Evolutionary conservation across 1,284 basidiomycete genomes (phyloP).

Genomic region (Sanghuangporus sanghuang): DNA sequence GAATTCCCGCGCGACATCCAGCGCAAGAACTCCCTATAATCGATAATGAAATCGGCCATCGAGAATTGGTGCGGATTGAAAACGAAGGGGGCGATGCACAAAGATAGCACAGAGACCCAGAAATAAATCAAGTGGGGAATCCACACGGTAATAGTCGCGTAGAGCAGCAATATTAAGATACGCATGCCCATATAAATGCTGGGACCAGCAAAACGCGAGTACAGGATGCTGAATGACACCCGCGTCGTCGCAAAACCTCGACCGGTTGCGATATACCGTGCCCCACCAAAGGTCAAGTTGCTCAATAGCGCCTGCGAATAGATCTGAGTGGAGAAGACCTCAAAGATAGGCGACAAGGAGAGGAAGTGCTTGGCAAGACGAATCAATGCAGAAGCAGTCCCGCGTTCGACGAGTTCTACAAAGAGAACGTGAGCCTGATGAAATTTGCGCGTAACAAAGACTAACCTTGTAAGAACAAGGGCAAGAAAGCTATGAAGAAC

Average conservation of each 20-base stretch:
- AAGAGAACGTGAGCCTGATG: not conserved
- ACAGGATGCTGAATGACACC: conserved; percentile 90
- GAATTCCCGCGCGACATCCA: conserved; percentile 99
- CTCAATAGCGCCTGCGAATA: conserved; percentile 94
- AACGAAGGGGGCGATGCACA: conserved; percentile 91
- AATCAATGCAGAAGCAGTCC: conserved; percentile 88
- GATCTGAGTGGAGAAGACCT: conserved; percentile 96
- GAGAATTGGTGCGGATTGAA: conserved; percentile 99
- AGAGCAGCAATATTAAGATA: conserved; percentile 83
- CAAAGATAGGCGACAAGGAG: conserved; percentile 91
- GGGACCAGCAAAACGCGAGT: conserved; percentile 96
- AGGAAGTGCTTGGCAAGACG: conserved; percentile 93
- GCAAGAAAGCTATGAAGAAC: conserved; percentile 94
- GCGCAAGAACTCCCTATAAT: conserved; percentile 93
- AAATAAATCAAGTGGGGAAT: conserved; percentile 95
- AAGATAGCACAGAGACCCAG: conserved; percentile 89
- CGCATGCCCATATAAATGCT: conserved; percentile 97
- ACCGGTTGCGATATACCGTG: conserved; percentile 94
- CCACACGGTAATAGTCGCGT: conserved; percentile 87
- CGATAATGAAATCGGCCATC: conserved; percentile 92
- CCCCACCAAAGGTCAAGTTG: conserved; percentile 93
- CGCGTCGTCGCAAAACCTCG: conserved; percentile 96
- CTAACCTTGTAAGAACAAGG: conserved; percentile 89
- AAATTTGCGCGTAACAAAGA: conserved; percentile 11
- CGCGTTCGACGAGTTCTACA: conserved; percentile 87